Conservation (phyloP, 495 filamentous ascomycete genomes). For the Trichoderma virens region DNA sequence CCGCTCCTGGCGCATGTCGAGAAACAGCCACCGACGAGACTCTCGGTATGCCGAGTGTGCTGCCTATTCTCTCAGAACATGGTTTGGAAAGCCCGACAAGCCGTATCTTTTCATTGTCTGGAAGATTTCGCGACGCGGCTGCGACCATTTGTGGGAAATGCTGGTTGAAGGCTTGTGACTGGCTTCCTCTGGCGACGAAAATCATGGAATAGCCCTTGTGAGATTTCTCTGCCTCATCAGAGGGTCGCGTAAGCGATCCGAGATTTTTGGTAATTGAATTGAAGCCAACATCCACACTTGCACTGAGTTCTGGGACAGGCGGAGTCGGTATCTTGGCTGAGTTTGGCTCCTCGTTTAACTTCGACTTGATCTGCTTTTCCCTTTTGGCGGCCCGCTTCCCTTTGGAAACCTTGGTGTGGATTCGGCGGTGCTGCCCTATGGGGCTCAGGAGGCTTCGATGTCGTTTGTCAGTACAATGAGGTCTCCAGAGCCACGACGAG, state of each 20-base stretch:
- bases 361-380: slow-evolving; percentile 15
- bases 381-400: slow-evolving; percentile 38
- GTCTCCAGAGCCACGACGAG: background rate
- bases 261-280: slow-evolving; percentile 49
- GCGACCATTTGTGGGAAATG: slow-evolving; percentile 54
- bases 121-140: slow-evolving; percentile 39
- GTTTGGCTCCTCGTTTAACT: background rate
- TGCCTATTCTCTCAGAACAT: slow-evolving; percentile 42
- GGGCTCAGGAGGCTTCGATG: slow-evolving; percentile 45
- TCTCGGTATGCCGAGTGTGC: slow-evolving; percentile 47
- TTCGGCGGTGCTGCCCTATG: slow-evolving; percentile 44
- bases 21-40: slow-evolving; percentile 51
- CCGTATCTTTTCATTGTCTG: slow-evolving; percentile 31
- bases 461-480: background rate
- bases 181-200: slow-evolving; percentile 45
- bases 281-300: slow-evolving; percentile 51
- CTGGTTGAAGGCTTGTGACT: slow-evolving; percentile 42
- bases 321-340: slow-evolving; percentile 13
- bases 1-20: slow-evolving; percentile 37
- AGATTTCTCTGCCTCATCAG: slow-evolving; percentile 10
- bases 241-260: slow-evolving; percentile 23
- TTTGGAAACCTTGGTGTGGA: slow-evolving; percentile 41
- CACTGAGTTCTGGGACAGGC: slow-evolving; percentile 40
- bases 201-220: slow-evolving; percentile 34
- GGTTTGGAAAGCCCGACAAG: slow-evolving; percentile 49